Evolutionary conservation across 352 stramenopile species (phyloP).

Genomic region (Pythium myriotylum): DNA sequence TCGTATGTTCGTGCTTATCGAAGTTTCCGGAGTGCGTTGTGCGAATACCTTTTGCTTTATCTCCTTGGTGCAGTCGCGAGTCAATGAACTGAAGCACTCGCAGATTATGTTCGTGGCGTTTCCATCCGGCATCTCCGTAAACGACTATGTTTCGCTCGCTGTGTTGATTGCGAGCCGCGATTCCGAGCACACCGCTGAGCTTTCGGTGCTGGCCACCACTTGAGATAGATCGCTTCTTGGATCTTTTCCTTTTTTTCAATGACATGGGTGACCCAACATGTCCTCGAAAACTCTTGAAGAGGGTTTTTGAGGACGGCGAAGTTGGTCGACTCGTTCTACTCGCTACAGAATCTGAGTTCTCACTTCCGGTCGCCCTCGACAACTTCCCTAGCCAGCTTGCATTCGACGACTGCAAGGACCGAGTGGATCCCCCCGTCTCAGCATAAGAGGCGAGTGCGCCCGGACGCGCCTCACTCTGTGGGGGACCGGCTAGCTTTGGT

Average conservation of each 20-base stretch:
- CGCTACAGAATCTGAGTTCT: neutral
- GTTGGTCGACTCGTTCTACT: neutral
- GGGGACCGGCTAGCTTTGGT: no score
- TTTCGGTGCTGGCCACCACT: slow-evolving; percentile 10
- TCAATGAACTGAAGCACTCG: slow-evolving; percentile 19
- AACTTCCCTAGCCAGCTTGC: neutral
- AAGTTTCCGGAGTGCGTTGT: neutral
- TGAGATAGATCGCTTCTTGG: slow-evolving; percentile 1
- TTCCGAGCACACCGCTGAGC: slow-evolving; percentile 5
- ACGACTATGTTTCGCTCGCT: neutral
- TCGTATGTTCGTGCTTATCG: slow-evolving; percentile 8
- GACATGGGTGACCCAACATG: no score
- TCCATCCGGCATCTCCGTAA: slow-evolving; percentile 3
- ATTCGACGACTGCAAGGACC: slow-evolving; percentile 3
- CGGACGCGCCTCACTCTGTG: no score
- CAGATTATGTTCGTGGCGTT: slow-evolving; percentile 18
- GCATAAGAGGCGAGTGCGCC: no score
- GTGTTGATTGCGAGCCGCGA: neutral
- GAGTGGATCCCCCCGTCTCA: neutral
- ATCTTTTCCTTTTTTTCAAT: neutral
- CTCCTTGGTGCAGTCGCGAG: neutral
- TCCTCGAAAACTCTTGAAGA: neutral
- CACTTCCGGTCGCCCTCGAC: neutral
- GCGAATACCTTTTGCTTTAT: neutral
- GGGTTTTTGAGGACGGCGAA: neutral